Conservation (phyloP, 2,329 filamentous ascomycete genomes). For the Parascedosporium putredinis region DNA sequence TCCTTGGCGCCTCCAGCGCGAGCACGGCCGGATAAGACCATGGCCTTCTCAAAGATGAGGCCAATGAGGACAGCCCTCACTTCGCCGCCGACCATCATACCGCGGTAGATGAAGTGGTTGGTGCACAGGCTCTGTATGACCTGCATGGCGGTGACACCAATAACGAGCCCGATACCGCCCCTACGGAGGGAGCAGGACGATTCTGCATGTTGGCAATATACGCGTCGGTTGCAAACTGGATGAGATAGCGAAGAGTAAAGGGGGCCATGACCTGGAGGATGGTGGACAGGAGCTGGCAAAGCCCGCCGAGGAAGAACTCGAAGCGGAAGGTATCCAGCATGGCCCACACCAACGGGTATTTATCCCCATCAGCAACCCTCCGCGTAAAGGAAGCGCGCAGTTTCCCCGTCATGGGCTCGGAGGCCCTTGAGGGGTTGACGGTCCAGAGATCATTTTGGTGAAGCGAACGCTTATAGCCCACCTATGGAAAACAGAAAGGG, state of each 20-base stretch:
- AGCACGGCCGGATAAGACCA: constrained; percentile 78
- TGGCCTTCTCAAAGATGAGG: constrained; percentile 83
- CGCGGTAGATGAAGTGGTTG: constrained; percentile 86
- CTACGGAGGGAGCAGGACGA: constrained; percentile 54
- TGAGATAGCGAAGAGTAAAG: constrained; percentile 76
- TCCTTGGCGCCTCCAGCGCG: constrained; percentile 62
- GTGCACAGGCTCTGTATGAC: constrained; percentile 67
- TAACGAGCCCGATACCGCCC: constrained; percentile 68
- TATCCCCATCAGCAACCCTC: constrained; percentile 56
- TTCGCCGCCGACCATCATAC: constrained; percentile 86
- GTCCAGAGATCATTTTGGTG: constrained; percentile 79
- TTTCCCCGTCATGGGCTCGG: constrained; percentile 57
- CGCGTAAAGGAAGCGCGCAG: constrained; percentile 59
- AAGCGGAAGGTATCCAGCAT: constrained; percentile 76
- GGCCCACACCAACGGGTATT: constrained; percentile 66
- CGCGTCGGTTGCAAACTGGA: constrained; percentile 72
- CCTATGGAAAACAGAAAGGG: background rate
- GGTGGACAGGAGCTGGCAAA: constrained; percentile 62
- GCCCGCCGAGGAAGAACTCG: constrained; percentile 79
- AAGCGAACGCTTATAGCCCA: constrained; percentile 75
- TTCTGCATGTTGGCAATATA: constrained; percentile 51
- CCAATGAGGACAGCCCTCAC: constrained; percentile 71
- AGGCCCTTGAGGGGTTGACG: constrained; percentile 71
- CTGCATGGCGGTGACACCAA: constrained; percentile 83
- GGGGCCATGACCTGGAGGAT: constrained; percentile 74